A percentile compares a stretch with the other conserved stretches of the same genome.
Conservation (phyloP, 805 yeast species). For the Metschnikowia proteae region DNA sequence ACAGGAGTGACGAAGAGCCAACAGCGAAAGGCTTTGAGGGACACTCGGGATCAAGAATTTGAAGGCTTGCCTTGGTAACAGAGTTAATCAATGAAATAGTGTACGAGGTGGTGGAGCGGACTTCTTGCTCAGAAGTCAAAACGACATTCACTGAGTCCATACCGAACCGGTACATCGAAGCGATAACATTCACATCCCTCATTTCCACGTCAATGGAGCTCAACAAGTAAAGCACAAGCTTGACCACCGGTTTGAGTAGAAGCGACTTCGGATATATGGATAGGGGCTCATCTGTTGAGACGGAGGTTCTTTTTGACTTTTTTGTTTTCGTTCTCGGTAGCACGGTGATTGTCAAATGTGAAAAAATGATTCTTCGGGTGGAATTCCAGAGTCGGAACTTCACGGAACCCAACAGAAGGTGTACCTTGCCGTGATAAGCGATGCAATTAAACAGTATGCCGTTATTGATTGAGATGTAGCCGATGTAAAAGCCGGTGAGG, state of each 20-base stretch:
- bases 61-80: neutral
- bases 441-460: conserved; percentile 37
- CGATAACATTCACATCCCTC: neutral
- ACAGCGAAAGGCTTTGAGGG: neutral
- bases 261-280: conserved; percentile 12
- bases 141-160: conserved; percentile 2
- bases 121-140: neutral
- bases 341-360: conserved; percentile 17
- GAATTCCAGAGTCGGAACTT: conserved; percentile 40
- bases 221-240: neutral
- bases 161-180: neutral
- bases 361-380: conserved; percentile 28
- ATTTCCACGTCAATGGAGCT: conserved; percentile 10
- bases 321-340: neutral
- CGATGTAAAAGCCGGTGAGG: conserved; percentile 32
- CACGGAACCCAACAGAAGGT: conserved; percentile 21
- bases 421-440: conserved; percentile 13
- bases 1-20: conserved; percentile 10
- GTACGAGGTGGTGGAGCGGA: neutral
- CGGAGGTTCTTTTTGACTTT: neutral
- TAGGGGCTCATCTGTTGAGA: conserved; percentile 1
- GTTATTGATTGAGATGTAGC: conserved; percentile 32
- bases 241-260: neutral
- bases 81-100: neutral
- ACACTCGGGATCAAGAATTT: neutral